Conservation (phyloP, 2,329 filamentous ascomycete species). For the Cordyceps militaris region DNA sequence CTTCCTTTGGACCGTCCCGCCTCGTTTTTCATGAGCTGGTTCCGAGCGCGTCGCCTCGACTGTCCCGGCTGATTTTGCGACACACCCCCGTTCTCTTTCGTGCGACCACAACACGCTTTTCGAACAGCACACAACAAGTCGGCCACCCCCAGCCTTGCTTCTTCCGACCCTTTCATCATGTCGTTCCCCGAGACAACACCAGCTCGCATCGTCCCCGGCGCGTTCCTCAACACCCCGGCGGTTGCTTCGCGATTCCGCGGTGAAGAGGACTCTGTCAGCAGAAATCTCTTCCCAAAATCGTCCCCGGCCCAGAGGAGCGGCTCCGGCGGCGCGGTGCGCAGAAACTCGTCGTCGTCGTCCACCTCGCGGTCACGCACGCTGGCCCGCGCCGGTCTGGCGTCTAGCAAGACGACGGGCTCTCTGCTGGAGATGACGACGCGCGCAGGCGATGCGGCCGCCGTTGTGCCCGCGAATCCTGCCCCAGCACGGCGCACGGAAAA, state of each 20-base stretch:
- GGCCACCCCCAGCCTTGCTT: not conserved
- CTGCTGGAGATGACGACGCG: not conserved
- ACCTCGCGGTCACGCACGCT: slow-evolving; percentile 7
- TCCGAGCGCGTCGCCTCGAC: slow-evolving; percentile 6
- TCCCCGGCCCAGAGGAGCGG: slow-evolving; percentile 16
- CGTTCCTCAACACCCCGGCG: slow-evolving; percentile 69
- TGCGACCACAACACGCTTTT: slow-evolving; percentile 1
- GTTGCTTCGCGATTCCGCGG: slow-evolving; percentile 41
- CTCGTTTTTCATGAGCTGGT: slow-evolving; percentile 8
- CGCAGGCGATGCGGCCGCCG: slow-evolving; percentile 17
- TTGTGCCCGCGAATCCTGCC: slow-evolving; percentile 26
- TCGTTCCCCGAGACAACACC: slow-evolving; percentile 55
- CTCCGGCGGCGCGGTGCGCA: not conserved
- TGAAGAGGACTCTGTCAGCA: slow-evolving; percentile 40
- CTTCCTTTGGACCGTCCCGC: not conserved
- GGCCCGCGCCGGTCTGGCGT: not conserved
- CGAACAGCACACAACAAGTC: not conserved
- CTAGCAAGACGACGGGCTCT: slow-evolving; percentile 5
- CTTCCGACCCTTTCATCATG: slow-evolving; percentile 33
- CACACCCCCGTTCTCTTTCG: not conserved
- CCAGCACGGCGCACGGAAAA: slow-evolving; percentile 40
- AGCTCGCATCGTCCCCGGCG: slow-evolving; percentile 65
- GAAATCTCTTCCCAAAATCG: slow-evolving; percentile 41
- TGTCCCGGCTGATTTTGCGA: not conserved
- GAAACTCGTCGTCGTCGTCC: slow-evolving; percentile 5